Evolutionary conservation across 495 filamentous ascomycete species (phyloP).

Genomic region (Talaromyces thailandensis): DNA sequence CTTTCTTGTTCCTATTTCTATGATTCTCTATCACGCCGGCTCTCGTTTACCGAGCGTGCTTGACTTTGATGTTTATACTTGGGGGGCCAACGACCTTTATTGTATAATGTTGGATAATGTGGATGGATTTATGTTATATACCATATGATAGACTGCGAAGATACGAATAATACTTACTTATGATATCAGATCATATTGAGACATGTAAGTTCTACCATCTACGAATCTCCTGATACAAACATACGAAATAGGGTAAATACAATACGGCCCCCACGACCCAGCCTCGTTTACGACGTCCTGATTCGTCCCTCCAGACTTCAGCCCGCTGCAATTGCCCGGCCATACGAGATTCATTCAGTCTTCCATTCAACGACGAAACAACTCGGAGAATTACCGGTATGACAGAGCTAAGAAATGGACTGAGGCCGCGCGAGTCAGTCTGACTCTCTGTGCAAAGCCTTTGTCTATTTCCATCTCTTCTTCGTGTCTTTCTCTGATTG

Average conservation of each 20-base stretch:
- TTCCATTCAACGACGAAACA: neutral
- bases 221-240: neutral
- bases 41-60: constrained; percentile 1
- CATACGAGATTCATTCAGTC: neutral
- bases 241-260: neutral
- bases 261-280: neutral
- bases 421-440: neutral
- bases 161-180: neutral
- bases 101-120: neutral
- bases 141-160: neutral
- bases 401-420: neutral
- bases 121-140: neutral
- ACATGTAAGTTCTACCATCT: too few relatives aligned
- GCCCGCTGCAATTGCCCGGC: neutral
- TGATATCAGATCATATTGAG: too few relatives aligned
- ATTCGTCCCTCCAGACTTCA: neutral
- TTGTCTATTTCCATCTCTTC: neutral
- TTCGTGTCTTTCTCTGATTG: neutral
- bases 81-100: neutral
- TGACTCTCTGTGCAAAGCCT: neutral
- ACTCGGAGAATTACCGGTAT: neutral
- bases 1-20: neutral
- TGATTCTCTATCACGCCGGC: neutral
- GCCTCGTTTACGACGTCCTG: neutral
- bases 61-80: neutral